phyloP scores from a whole-genome alignment of 257 asterid genomes.

The Avicennia marina region DNA sequence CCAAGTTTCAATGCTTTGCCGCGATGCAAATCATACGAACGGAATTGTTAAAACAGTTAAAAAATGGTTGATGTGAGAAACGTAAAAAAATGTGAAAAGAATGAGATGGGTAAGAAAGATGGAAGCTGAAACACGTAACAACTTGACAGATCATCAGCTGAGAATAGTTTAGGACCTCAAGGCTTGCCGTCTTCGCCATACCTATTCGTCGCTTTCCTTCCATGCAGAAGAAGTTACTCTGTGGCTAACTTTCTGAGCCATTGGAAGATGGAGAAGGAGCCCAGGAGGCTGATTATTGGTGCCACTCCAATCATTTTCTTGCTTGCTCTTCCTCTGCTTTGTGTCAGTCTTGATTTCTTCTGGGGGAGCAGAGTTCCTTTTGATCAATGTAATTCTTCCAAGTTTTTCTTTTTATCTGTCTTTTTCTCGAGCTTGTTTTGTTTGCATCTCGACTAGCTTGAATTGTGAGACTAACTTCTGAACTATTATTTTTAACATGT shows the following conservation, averaged over 20 bases:
- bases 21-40: no score
- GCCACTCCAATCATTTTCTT: slow-evolving; percentile 31
- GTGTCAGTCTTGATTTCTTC: slow-evolving; percentile 29
- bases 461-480: no score
- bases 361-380: slow-evolving; percentile 26
- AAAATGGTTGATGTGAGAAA: no score
- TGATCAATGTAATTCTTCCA: slow-evolving; percentile 29
- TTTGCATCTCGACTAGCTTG: neutral
- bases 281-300: slow-evolving; percentile 21
- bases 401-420: neutral
- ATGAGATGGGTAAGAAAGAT: neutral
- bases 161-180: neutral
- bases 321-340: slow-evolving; percentile 30
- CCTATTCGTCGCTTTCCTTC: neutral
- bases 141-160: neutral
- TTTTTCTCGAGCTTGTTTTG: neutral
- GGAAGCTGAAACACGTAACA: neutral
- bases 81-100: slow-evolving; percentile 1
- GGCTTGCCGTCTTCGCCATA: slow-evolving; percentile 5
- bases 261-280: slow-evolving; percentile 32
- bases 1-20: no score
- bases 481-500: no score
- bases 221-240: slow-evolving; percentile 7
- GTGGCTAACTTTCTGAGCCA: neutral
- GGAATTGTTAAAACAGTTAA: no score